Base-by-base conservation (phyloP, 2,329 filamentous ascomycete species). In the Fusarium hostae region DNA sequence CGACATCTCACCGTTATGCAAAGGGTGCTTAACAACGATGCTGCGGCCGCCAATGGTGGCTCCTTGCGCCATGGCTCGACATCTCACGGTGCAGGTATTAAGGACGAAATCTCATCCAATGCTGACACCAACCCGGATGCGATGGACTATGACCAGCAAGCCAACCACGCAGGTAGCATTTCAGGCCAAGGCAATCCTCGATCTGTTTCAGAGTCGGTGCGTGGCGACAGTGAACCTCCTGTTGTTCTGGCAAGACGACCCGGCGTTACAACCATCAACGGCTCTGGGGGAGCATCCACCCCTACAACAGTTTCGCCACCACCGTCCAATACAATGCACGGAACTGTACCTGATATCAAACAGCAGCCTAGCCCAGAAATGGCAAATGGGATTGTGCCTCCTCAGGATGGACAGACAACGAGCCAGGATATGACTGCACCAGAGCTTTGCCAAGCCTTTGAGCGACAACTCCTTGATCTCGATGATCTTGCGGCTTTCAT, bases 401-500 rank as follows among this genome's bases (percentile, higher is more conserved):
- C 67, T 13, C 78, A 78, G 37, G 80, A 82, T 50, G 78, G 76
- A 6, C 79, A 81, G 68, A 75, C 78, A 1, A 80, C 81, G 16
- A 81, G 79, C 37, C 81, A 82, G 57, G 88, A 90, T 67, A 90
- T 90, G 86, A 89, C 87, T 5, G 85, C 87, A 0, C 83, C 85
- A 9, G 88, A 90, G 75, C 81, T 90, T 20, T 90, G 88, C 74
- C 80, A 82, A 18, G 88, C 88, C 0, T 90, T 90, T 73, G 88
- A 90, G 80, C 82, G 87, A 35, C 88, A 90, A 78, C 82, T 90
- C 2, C 81, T 90, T 15, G 88, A 90, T 76, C 81, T 90, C 10
- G 88, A 90, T 67, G 88, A 90, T 73, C 83, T 90, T 15, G 88
- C 88, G 35, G 88, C 88, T 5, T 89, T 90, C 59, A 90, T 90